Evolutionary conservation across 768 basidiomycete species (phyloP).

Genomic region (Auricularia sp.): DNA sequence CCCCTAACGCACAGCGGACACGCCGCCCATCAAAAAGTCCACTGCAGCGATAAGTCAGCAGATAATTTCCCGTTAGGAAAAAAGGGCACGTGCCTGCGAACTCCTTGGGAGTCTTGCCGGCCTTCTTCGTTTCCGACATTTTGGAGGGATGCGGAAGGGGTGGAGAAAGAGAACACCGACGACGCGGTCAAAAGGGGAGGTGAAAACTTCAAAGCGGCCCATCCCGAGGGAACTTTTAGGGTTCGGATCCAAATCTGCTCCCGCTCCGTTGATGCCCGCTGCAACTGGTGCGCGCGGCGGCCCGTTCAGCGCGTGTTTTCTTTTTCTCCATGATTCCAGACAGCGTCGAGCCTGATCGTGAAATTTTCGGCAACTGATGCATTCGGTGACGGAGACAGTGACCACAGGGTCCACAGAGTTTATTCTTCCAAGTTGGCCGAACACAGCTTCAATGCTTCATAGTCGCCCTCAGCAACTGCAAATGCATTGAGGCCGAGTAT

Average conservation of each 20-base stretch:
- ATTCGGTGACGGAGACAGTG: too few relatives aligned
- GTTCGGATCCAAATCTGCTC: neutral
- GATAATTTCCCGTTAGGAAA: neutral
- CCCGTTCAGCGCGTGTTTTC: neutral
- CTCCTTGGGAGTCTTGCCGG: conserved; percentile 75
- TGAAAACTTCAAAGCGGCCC: neutral
- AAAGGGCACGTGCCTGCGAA: conserved; percentile 53
- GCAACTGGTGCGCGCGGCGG: too few relatives aligned
- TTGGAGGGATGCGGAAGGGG: conserved; percentile 20
- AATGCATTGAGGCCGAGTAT: too few relatives aligned
- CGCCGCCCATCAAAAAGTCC: conserved; percentile 96
- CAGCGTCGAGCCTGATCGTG: too few relatives aligned
- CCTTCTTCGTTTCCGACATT: conserved; percentile 76
- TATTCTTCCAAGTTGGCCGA: too few relatives aligned
- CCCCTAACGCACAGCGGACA: conserved; percentile 65
- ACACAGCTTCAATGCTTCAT: too few relatives aligned
- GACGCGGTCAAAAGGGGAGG: neutral
- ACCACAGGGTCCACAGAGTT: too few relatives aligned
- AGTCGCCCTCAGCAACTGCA: too few relatives aligned
- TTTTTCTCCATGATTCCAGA: neutral
- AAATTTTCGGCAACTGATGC: too few relatives aligned
- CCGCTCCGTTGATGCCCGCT: neutral
- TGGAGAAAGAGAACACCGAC: neutral
- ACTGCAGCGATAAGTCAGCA: conserved; percentile 31
- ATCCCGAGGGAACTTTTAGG: neutral